Evolutionary conservation across 495 filamentous ascomycete species (phyloP).

Genomic region (Xylaria longipes): DNA sequence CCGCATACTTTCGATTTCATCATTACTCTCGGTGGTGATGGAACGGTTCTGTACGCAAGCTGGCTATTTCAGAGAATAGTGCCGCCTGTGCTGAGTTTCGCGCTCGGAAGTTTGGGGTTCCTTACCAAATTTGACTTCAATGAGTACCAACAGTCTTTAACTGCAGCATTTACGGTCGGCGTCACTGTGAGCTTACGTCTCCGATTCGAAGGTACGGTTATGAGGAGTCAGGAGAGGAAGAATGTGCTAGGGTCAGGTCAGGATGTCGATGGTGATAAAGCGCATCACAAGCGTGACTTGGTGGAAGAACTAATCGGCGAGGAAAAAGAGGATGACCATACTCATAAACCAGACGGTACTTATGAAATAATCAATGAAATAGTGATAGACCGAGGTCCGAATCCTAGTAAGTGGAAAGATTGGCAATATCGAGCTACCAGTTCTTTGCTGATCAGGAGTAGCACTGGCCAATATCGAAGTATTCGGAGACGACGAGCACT

Average conservation of each 20-base stretch:
- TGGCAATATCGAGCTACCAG: neutral
- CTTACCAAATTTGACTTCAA: slow-evolving; percentile 95
- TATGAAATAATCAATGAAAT: slow-evolving; percentile 92
- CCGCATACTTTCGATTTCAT: slow-evolving; percentile 95
- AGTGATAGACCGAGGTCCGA: slow-evolving; percentile 90
- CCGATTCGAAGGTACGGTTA: slow-evolving; percentile 93
- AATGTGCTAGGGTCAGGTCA: slow-evolving; percentile 38
- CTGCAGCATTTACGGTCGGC: slow-evolving; percentile 77
- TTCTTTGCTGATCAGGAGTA: slow-evolving; percentile 38
- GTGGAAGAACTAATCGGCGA: slow-evolving; percentile 89
- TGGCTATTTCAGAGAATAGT: slow-evolving; percentile 99
- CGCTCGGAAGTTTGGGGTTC: slow-evolving; percentile 90
- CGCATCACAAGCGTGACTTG: slow-evolving; percentile 63
- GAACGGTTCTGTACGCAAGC: slow-evolving; percentile 91
- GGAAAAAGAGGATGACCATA: slow-evolving; percentile 78
- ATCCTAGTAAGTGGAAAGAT: slow-evolving; percentile 69
- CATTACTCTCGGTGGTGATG: slow-evolving; percentile 93
- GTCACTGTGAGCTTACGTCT: slow-evolving; percentile 87
- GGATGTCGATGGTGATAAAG: slow-evolving; percentile 37
- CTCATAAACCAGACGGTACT: slow-evolving; percentile 79
- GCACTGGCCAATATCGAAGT: slow-evolving; percentile 88
- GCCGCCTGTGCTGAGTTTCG: slow-evolving; percentile 89
- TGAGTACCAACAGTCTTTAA: slow-evolving; percentile 71
- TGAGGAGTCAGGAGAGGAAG: slow-evolving; percentile 69
- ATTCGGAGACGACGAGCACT: slow-evolving; percentile 95